A percentile compares a stretch with the other conserved stretches of the same genome.
Conservation (phyloP, 1,284 basidiomycete species). For the Naganishia sp. region DNA sequence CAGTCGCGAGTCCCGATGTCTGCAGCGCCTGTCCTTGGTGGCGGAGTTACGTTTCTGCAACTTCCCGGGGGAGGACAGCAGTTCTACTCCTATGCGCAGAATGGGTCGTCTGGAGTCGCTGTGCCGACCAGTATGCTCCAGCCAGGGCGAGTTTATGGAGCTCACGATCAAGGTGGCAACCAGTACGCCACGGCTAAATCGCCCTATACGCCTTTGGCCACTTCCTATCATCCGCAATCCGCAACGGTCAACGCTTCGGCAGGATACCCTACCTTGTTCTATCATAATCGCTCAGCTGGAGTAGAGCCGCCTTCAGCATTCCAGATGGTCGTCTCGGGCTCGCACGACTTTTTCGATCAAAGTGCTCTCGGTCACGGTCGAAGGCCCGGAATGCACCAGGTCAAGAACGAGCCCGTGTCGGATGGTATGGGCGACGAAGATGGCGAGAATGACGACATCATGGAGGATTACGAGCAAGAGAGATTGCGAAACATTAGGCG, state of each 20-base stretch:
- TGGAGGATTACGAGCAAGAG: constrained; percentile 47
- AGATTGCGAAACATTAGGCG: constrained; percentile 43
- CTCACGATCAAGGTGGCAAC: not conserved
- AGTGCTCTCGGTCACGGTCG: constrained; percentile 11
- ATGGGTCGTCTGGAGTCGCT: constrained; percentile 12
- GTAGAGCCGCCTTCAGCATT: constrained; percentile 29
- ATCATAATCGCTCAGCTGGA: constrained; percentile 25
- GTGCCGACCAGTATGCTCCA: constrained; percentile 30
- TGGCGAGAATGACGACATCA: constrained; percentile 22
- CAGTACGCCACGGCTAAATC: not conserved
- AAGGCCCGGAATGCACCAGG: constrained; percentile 16
- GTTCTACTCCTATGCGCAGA: constrained; percentile 15
- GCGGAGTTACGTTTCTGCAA: constrained; percentile 20
- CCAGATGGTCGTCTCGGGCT: constrained; percentile 27
- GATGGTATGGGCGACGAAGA: constrained; percentile 25
- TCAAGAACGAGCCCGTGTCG: constrained; percentile 22
- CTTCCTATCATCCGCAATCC: constrained; percentile 20
- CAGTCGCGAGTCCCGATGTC: constrained; percentile 13
- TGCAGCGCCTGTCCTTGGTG: constrained; percentile 18
- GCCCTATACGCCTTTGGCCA: constrained; percentile 6
- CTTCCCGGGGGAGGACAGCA: constrained; percentile 25
- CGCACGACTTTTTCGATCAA: constrained; percentile 26
- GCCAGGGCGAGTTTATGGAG: constrained; percentile 12
- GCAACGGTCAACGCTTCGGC: not conserved
- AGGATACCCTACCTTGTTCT: constrained; percentile 10